Percentiles rank a stretch among this genome's conserved stretches.
These are phyloP conservation scores for Nannizziopsis arthrosporioides DNA, from an alignment of 2,329 filamentous ascomycete genomes.

Conservation along the genomic window DNA sequence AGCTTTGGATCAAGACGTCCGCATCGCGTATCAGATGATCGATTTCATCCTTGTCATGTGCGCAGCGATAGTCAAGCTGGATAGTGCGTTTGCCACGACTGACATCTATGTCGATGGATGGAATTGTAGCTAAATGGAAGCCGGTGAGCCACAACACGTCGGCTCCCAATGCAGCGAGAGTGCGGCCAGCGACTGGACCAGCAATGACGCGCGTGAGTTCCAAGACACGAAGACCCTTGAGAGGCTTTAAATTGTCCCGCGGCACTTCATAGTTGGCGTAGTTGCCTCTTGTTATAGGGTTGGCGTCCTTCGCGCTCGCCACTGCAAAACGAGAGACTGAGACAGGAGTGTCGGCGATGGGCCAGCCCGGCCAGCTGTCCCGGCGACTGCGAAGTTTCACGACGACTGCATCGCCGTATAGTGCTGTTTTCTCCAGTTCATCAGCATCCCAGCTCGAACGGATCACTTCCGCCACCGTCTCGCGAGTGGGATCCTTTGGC, in stretches of 20 bases:
- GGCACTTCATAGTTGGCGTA: conserved; percentile 7
- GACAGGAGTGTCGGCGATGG: conserved; percentile 30
- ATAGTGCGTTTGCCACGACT: conserved; percentile 29
- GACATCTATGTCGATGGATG: conserved; percentile 28
- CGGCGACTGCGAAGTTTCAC: conserved; percentile 40
- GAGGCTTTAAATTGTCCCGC: conserved; percentile 16
- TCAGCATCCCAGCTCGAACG: conserved; percentile 30
- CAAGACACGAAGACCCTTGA: conserved; percentile 31
- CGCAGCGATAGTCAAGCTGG: conserved; percentile 26
- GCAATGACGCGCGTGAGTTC: conserved; percentile 33
- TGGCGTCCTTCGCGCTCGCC: conserved; percentile 29
- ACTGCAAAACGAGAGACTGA: conserved; percentile 23
- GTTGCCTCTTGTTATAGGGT: conserved; percentile 6
- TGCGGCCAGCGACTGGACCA: conserved; percentile 28
- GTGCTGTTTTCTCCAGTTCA: conserved; percentile 40
- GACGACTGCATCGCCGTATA: conserved; percentile 34
- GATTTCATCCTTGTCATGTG: conserved; percentile 20
- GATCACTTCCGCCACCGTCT: conserved; percentile 19
- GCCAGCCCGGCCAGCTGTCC: conserved; percentile 41
- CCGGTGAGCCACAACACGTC: conserved; percentile 33
- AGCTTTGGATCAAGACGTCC: conserved; percentile 39
- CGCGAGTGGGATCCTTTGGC: conserved; percentile 28
- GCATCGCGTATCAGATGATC: conserved; percentile 24
- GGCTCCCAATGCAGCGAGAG: conserved; percentile 31
- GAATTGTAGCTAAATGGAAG: conserved; percentile 27